Evolutionary conservation across 2,329 filamentous ascomycete species (phyloP), one percentile per base, ranked within the genome.

Genomic region (Zasmidium angulare): DNA sequence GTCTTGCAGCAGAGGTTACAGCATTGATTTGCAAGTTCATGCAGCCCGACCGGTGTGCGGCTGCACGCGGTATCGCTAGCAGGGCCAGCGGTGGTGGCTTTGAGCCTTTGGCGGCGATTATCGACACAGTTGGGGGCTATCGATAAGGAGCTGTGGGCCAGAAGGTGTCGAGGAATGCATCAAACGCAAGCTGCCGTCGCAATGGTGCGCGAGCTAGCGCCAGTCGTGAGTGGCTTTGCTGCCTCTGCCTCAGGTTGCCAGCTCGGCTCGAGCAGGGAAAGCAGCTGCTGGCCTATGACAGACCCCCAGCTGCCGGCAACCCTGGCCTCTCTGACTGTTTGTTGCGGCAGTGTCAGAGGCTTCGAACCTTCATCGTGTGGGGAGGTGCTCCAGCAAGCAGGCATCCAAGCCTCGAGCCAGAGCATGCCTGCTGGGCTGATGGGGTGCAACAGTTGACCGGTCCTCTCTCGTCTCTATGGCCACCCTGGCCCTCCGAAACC

Each of bases 21-120:
- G 22, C 2, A 23, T 29, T 9, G 14, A 29, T 23, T 23, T 2
- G 17, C 48, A 24, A 24, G 52, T 55, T 55, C 52, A 48, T 55
- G 52, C 52, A 47, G n/a, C 36, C n/a, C 52, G 52, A 55, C 52
- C 52, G 52, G 52, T 55, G 24, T 47, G 22, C 36, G 51, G 4
- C 17, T n/a, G 51, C 51, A 46, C 31, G 51, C 51, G 51, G 51
- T 26, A 53, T 46, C 31, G 50, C 50, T 36, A 26, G 21, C 26
- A 19, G n/a, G 50, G 50, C 50, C 26, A 20, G 50, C 50, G 10
- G 23, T 26, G 14, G 26, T 31, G n/a, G 48, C 22, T 26, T n/a
- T 43, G 48, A 50, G n/a, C 21, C 22, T 26, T n/a, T 43, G 48
- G 29, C 22, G 49, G 49, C 22, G 49, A 29, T 19, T 43, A 43